Evolutionary conservation across 2,329 filamentous ascomycete genomes (phyloP), one percentile per base, ranked within the genome.

Genomic region (Alternaria burnsii): DNA sequence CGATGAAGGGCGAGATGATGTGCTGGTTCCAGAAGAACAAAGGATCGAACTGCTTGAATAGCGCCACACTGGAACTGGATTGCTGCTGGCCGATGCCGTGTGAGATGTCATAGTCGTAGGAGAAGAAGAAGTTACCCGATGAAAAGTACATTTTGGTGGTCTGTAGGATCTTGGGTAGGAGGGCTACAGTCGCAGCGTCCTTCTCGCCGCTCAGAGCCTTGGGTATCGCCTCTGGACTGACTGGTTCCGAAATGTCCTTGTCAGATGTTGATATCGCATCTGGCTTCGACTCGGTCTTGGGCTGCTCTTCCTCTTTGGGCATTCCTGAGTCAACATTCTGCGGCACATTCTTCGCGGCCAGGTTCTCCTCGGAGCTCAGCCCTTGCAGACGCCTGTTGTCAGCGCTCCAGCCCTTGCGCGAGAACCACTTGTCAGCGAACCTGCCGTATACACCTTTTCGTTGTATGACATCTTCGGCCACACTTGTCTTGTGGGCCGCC

Each of bases 31-130:
- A 99, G 77, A 97, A 98, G 78, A 90, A 98, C 77, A 89, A 79
- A 32, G 87, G 86, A 76, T 97, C 92, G 22, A 90, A 93, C 59
- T 87, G 84, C 64, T 87, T 87, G 76, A 92, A 86, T 4, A 97
- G 81, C 6, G 93, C 89, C 5, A 87, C 68, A 46, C 85, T 84
- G 14, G 81, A 79, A 24, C 71, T 78, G 32, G 74, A 70, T 8
- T 76, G 76, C 69, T 82, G 78, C 38, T 77, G 75, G 53, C 78
- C 76, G 62, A 86, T 76, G 55, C 86, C 88, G 57, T 90, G 87
- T 0, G 95, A 98, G 52, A 99, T 87, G 75, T 99, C 94, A 75
- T 94, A 86, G 66, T 99, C 95, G 76, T 99, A 97, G 0, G 94
- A 94, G 77, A 94, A 99, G 82, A 91, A 98, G 78, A 97, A 98